Percentiles rank a stretch among this genome's conserved stretches.
Evolutionary conservation across 2,329 filamentous ascomycete genomes (phyloP).

Genomic region (Xylariaceae sp.): DNA sequence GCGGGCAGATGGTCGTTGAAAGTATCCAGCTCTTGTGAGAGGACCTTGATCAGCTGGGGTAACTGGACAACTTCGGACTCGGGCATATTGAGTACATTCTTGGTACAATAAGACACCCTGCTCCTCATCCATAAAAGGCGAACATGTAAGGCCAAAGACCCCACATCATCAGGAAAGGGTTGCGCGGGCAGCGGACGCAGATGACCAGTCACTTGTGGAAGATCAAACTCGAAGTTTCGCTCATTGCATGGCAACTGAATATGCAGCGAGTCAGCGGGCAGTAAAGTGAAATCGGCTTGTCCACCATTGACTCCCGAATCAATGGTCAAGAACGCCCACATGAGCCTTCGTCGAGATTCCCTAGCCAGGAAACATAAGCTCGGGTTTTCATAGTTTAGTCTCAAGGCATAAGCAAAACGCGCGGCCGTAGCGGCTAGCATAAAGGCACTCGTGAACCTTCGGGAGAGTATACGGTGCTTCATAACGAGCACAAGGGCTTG

Average conservation of each 20-base stretch:
- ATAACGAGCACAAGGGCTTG: slow-evolving; percentile 42
- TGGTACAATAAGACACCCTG: slow-evolving; percentile 49
- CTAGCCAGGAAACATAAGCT: slow-evolving; percentile 37
- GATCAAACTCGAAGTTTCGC: slow-evolving; percentile 51
- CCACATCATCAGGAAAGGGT: slow-evolving; percentile 47
- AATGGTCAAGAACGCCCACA: slow-evolving; percentile 47
- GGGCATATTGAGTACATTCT: slow-evolving; percentile 38
- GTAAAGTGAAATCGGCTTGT: slow-evolving; percentile 42
- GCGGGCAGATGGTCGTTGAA: slow-evolving; percentile 49
- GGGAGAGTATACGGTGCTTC: slow-evolving; percentile 43
- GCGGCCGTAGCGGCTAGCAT: slow-evolving; percentile 43
- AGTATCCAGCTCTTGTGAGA: slow-evolving; percentile 41
- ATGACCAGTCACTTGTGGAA: slow-evolving; percentile 49
- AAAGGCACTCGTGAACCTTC: slow-evolving; percentile 42
- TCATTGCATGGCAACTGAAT: slow-evolving; percentile 47
- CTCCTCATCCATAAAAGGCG: slow-evolving; percentile 51
- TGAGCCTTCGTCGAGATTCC: slow-evolving; percentile 32
- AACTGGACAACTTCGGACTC: slow-evolving; percentile 42
- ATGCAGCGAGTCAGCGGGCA: slow-evolving; percentile 39
- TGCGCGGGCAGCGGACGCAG: slow-evolving; percentile 39
- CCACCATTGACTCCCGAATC: slow-evolving; percentile 44
- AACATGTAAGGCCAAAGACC: slow-evolving; percentile 51
- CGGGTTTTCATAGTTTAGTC: slow-evolving; percentile 44
- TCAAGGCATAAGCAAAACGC: slow-evolving; percentile 44
- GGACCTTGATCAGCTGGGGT: slow-evolving; percentile 43